Base-by-base conservation (phyloP, 2,329 filamentous ascomycete genomes). In the Cyphellophora europaea region DNA sequence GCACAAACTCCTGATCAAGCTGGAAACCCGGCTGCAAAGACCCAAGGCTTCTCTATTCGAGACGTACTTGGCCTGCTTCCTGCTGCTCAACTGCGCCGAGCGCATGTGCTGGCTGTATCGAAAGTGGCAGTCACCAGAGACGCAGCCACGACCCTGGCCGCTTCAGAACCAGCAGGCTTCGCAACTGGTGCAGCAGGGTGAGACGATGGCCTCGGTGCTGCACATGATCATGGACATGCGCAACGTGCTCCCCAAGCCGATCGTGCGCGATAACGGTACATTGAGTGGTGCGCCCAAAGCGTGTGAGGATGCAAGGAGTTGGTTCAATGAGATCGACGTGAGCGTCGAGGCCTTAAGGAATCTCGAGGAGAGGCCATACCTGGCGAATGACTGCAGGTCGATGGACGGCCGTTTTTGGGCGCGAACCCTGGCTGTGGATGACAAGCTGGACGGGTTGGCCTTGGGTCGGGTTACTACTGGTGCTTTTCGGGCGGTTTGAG, bases 221-320 rank as follows among this genome's bases (percentile, higher is more conserved):
- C 63, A 67, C 37, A 74, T 73, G 61, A 55, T 77, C 19, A 56
- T 77, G 31, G 69, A 69, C 43, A 74, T 77, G 66, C 69, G 74
- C 5, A 57, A 57, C 30, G 47, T 66, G n/a, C 58, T 61, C 10
- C 62, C 62, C 16, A 61, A 60, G 45, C 56, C 59, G 4, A 52
- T 36, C 17, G 48, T 61, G 14, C 50, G 58, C 37, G 55, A 55
- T 18, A 32, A 32, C 35, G 29, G 34, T 29, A 27, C 18, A 11
- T 8, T 19, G 13, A 19, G 15, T 11, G 6, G 5, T 15, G n/a
- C 12, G 10, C 6, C 5, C 13, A 12, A 16, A 11, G 6, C 30
- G 6, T n/a, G 8, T 32, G 30, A 18, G 12, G 30, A 3, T 32
- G 15, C 13, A 4, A 44, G 49, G 28, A 52, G 53, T 17, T 65